Conservation (phyloP, 2,329 filamentous ascomycete species). For the Byssochlamys sp. region DNA sequence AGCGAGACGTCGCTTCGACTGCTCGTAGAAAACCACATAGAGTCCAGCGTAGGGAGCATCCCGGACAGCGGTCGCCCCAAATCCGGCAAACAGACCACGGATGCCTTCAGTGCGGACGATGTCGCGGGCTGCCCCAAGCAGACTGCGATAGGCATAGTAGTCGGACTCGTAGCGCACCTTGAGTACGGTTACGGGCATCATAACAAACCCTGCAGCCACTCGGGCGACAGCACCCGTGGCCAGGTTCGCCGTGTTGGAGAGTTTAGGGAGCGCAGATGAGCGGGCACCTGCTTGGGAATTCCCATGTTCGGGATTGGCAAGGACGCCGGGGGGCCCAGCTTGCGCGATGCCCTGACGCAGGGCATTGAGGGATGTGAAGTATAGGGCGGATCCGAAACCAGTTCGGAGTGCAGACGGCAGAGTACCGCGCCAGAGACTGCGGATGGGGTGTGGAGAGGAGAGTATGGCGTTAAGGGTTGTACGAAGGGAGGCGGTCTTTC, state of each 20-base stretch:
- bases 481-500: conserved; percentile 54
- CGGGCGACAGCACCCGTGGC: conserved; percentile 74
- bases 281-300: conserved; percentile 13
- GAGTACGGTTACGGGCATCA: conserved; percentile 93
- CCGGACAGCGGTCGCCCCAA: conserved; percentile 82
- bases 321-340: conserved; percentile 29
- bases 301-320: conserved; percentile 22
- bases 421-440: conserved; percentile 82
- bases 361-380: conserved; percentile 80
- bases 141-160: conserved; percentile 71
- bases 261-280: conserved; percentile 68
- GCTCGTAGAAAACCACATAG: conserved; percentile 89
- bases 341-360: conserved; percentile 59
- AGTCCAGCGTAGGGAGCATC: conserved; percentile 95
- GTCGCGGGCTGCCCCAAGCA: conserved; percentile 61
- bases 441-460: conserved; percentile 55
- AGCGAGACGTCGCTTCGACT: conserved; percentile 28
- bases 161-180: conserved; percentile 93
- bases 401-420: conserved; percentile 87
- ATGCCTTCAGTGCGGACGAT: conserved; percentile 65
- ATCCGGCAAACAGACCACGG: conserved; percentile 82
- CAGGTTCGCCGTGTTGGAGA: conserved; percentile 77
- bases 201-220: conserved; percentile 74
- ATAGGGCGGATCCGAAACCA: conserved; percentile 83
- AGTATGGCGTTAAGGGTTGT: conserved; percentile 62